Evolutionary conservation across 2,329 filamentous ascomycete species (phyloP), one percentile per base, ranked within the genome.

Genomic region (Metarhizium robertsii): DNA sequence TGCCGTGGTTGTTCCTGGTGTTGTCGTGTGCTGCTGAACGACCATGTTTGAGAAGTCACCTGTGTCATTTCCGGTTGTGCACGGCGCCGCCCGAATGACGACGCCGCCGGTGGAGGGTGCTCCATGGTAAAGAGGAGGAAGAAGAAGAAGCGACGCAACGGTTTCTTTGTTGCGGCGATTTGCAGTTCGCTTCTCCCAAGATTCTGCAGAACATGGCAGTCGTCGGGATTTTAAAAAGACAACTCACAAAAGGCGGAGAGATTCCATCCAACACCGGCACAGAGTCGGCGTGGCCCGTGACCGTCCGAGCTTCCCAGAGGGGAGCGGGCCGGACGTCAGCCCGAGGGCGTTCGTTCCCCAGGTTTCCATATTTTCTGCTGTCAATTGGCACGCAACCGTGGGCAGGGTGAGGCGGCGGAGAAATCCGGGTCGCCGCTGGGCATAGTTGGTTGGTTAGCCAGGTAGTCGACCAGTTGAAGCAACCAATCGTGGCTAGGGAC

Each of bases 1-100:
- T 0, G 32, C 32, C 53, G 8, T 42, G 50, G 16, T 25, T 56
- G 30, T 25, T 3, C 16, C 18, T 4, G 25, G 4, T 14, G 4
- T 34, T 53, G 25, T 25, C 40, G 18, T 30, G 40, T 20, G 42
- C 16, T 38, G 7, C 40, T 34, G 14, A 6, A 46, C 32, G 30
- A 32, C 11, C 34, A 34, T 30, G 14, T 16, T 46, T 38, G 48
- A 34, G 34, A 48, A 1, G 56, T 43, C 7, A 54, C 47, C 30
- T 55, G 53, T 18, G 40, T 25, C 56, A 58, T 55, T 48, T 58
- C 53, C 5, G 53, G 51, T 32, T 49, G 50, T 29, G 56, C 11
- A 34, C 38, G 53, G 13, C 50, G 20, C 16, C 20, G 49, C 16
- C 20, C 36, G 20, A 34, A 16, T n/a, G 48, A 18, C 25, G 46